Evolutionary conservation across 306 rosid species (phyloP).

Genomic region (Rosa chinensis): DNA sequence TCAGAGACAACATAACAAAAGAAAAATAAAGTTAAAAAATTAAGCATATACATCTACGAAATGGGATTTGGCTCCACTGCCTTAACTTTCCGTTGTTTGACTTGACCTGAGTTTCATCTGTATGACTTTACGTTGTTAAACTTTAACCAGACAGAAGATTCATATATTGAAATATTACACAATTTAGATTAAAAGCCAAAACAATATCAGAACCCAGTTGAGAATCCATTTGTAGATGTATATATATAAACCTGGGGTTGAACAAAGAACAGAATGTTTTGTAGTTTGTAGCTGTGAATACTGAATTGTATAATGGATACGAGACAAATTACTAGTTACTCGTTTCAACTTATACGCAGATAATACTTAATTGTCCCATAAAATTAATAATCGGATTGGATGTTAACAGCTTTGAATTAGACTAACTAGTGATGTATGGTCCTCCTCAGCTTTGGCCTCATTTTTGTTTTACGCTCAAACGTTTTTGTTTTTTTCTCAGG

Average conservation of each 20-base stretch:
- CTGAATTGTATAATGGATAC: not conserved
- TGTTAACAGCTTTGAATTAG: not conserved
- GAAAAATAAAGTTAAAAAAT: not conserved
- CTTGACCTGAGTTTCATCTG: not conserved
- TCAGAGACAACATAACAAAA: not conserved
- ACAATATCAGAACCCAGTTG: not conserved
- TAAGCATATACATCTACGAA: not conserved
- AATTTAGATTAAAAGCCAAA: not conserved
- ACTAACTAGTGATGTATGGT: not conserved
- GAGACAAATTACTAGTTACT: slow-evolving; percentile 4
- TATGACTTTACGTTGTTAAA: not conserved
- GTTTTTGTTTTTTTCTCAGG: not conserved
- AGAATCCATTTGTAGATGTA: not conserved
- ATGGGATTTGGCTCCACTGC: not conserved
- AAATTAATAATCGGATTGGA: not conserved
- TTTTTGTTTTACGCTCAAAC: not conserved
- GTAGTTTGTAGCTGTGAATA: not conserved
- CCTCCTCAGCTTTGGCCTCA: not conserved
- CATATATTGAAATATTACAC: not conserved
- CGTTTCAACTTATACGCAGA: not conserved
- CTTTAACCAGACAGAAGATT: not conserved
- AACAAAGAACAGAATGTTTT: not conserved
- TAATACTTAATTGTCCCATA: not conserved
- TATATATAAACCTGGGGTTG: not conserved
- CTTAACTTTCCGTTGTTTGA: not conserved